Evolutionary conservation across 163 green algal genomes (phyloP).

Genomic region (Chlamydomonas reinhardtii): DNA sequence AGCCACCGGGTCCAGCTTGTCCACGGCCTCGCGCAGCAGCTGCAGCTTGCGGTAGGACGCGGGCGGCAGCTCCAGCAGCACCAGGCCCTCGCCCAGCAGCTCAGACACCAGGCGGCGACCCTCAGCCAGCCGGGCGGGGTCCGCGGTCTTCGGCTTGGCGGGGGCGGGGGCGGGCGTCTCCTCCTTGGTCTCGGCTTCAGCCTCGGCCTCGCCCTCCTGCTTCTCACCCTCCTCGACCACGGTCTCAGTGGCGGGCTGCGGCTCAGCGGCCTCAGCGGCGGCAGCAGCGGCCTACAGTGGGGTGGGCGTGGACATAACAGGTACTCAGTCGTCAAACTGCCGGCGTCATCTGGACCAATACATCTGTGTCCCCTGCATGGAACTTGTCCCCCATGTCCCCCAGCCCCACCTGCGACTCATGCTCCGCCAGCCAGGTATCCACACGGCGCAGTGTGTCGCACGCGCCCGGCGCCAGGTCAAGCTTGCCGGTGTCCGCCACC

Average conservation of each 20-base stretch:
- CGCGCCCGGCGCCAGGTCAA: conserved; percentile 55
- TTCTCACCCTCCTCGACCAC: not conserved
- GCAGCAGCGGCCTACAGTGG: no score
- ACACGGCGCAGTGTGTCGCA: conserved; percentile 12
- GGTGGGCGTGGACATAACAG: no score
- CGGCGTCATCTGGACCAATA: no score
- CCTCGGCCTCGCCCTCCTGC: not conserved
- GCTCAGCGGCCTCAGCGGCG: not conserved
- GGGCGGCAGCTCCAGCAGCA: conserved; percentile 52
- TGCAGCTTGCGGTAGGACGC: conserved; percentile 52
- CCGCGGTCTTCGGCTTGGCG: not conserved
- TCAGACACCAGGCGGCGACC: conserved; percentile 30
- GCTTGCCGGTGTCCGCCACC: not conserved
- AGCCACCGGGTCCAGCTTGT: not conserved
- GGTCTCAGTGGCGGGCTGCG: not conserved
- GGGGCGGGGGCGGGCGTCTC: no score
- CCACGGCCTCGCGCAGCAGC: conserved; percentile 46
- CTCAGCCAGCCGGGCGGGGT: conserved; percentile 5
- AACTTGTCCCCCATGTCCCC: no score
- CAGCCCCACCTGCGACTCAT: not conserved
- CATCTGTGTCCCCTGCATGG: no score
- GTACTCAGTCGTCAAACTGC: no score
- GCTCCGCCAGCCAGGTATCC: conserved; percentile 26
- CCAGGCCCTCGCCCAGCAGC: conserved; percentile 48
- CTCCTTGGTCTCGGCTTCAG: not conserved